Base-by-base conservation (phyloP, 2,329 filamentous ascomycete species). In the Fusarium neocosmosporiellum region DNA sequence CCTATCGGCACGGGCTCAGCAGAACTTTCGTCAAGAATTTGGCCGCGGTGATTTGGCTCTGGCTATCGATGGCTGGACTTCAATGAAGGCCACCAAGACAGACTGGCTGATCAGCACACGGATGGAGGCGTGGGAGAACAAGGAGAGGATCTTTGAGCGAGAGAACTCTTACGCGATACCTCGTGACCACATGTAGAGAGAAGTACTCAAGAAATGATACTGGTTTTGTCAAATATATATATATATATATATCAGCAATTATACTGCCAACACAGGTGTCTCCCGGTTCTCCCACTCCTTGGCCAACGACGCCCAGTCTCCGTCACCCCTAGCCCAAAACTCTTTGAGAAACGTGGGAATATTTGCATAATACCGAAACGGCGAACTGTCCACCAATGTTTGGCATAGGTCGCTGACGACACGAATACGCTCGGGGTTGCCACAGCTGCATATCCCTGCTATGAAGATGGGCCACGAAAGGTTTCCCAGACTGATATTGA, bases 31-130 rank as follows among this genome's bases (percentile, higher is more conserved):
- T 4, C 53, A 59, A 27, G 53, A 64, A 24, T 64, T 64, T 27
- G 53, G 53, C 14, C 61, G 61, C 6, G 33, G n/a, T 1, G 61
- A 43, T 2, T 14, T 58, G 14, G 37, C 16, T 14, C 22, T 64
- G 37, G 54, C 31, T 7, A 59, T 59, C 14, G 41, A 64, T n/a
- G 62, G 62, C 10, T 64, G 62, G 39, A 59, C 62, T 24, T 34
- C 59, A 10, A 64, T 64, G 62, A 64, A 9, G 20, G 53, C 39
- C 29, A 59, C 62, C 4, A 16, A 8, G 43, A 64, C 62, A 24
- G 39, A 59, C 2, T 59, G 53, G 54, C 20, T 48, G 11, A 37
- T 64, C 18, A 48, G 20, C 7, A 59, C 62, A 24, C 29, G 54
- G 22, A 37, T 64, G 41, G 41, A 64, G 7, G 62, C 62, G 20